Evolutionary conservation across 257 asterid species (phyloP).

Genomic region (Rubia yunnanensis): DNA sequence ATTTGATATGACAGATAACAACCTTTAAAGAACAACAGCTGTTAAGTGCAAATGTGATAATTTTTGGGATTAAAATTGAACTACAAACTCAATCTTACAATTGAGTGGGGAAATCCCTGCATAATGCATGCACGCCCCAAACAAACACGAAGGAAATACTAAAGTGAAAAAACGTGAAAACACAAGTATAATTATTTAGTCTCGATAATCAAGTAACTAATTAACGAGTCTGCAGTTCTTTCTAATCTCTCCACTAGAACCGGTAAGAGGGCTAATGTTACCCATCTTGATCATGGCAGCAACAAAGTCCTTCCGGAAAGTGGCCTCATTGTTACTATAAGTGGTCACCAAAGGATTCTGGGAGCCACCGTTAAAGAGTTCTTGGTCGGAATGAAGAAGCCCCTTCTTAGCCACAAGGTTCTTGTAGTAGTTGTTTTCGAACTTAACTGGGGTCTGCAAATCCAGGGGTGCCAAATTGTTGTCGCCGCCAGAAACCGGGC

Average conservation of each 20-base stretch:
- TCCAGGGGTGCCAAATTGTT: conserved; percentile 38
- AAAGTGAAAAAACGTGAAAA: not conserved
- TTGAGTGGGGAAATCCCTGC: too few species aligned
- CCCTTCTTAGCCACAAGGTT: conserved; percentile 39
- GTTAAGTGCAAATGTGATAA: too few species aligned
- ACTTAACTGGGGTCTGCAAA: conserved; percentile 22
- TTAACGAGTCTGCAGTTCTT: conserved; percentile 44
- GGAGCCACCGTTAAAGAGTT: conserved; percentile 51
- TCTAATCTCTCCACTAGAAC: conserved; percentile 47
- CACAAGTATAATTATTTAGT: not conserved
- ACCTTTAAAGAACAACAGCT: too few species aligned
- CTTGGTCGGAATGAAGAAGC: conserved; percentile 61
- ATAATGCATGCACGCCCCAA: too few species aligned
- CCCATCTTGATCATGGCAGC: conserved; percentile 61
- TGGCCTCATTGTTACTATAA: conserved; percentile 20
- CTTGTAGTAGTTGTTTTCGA: conserved; percentile 41
- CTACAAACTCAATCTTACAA: too few species aligned
- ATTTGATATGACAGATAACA: too few species aligned
- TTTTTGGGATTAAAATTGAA: too few species aligned
- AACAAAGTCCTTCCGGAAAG: conserved; percentile 38
- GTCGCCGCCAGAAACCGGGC: conserved; percentile 48
- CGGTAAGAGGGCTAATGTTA: conserved; percentile 56
- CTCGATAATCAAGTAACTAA: not conserved
- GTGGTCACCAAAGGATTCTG: conserved; percentile 36
- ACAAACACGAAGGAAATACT: too few species aligned